phyloP scores from a whole-genome alignment of 116 monocot genomes.

The Dioscorea cayenensis region DNA sequence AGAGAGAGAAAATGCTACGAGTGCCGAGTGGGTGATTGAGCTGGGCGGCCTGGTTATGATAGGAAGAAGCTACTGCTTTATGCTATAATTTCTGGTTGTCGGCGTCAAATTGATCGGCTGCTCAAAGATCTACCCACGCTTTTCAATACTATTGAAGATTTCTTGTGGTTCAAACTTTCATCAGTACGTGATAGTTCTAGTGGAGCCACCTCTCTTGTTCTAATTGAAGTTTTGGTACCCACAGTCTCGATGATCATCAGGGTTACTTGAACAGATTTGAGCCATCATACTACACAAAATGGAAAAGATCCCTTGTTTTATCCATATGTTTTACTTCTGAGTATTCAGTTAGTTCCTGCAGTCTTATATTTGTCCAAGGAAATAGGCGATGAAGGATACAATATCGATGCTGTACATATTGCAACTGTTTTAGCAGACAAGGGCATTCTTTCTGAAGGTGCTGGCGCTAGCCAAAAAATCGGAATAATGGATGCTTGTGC shows the following conservation, averaged over 20 bases:
- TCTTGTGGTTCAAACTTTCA: conserved; percentile 96
- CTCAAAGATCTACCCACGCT: conserved; percentile 78
- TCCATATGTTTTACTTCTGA: conserved; percentile 92
- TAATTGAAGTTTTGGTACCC: conserved; percentile 72
- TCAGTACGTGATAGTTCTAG: conserved; percentile 54
- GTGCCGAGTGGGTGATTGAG: conserved; percentile 56
- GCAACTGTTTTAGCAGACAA: conserved; percentile 78
- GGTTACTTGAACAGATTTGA: conserved; percentile 91
- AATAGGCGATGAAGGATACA: conserved; percentile 82
- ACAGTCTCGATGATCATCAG: conserved; percentile 90
- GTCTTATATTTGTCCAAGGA: conserved; percentile 77
- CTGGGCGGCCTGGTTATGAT: conserved; percentile 87
- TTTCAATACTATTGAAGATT: conserved; percentile 97
- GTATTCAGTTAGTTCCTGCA: conserved; percentile 93
- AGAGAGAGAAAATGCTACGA: conserved; percentile 69
- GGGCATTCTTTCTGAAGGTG: conserved; percentile 75
- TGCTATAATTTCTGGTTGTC: conserved; percentile 87
- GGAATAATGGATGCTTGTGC: conserved; percentile 97
- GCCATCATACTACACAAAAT: conserved; percentile 94
- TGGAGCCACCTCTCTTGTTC: conserved; percentile 55
- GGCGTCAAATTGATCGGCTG: conserved; percentile 75
- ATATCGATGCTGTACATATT: conserved; percentile 91
- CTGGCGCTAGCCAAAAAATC: conserved; percentile 39
- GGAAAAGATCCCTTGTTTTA: conserved; percentile 98
- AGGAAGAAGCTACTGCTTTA: conserved; percentile 87